phyloP scores from a whole-genome alignment of 176 grass and related monocot genomes.

The Tillandsia fasciculata region DNA sequence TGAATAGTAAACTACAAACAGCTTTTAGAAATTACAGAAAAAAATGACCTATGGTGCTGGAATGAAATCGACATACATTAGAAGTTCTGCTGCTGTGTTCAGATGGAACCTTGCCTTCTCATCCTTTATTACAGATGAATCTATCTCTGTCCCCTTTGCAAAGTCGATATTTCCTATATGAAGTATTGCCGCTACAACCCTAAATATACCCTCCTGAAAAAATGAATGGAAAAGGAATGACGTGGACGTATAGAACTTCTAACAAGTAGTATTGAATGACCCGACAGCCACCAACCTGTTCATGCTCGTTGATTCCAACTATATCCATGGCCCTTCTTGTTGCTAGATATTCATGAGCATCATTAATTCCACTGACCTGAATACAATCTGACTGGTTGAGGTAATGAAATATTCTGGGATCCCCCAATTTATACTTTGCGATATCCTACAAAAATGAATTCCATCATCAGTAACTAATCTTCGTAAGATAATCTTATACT shows the following conservation, averaged over 20 bases:
- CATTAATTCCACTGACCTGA: conserved; percentile 90
- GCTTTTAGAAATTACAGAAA: conserved; percentile 7
- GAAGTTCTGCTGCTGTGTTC: conserved; percentile 67
- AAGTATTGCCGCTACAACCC: conserved; percentile 93
- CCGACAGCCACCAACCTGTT: conserved; percentile 46
- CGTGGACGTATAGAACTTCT: background rate
- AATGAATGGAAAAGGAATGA: conserved; percentile 17
- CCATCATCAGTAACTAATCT: background rate
- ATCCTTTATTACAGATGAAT: conserved; percentile 92
- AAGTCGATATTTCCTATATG: conserved; percentile 97
- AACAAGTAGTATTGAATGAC: conserved; percentile 28
- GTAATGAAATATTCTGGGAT: conserved; percentile 77
- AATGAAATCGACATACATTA: conserved; percentile 50
- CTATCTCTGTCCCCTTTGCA: conserved; percentile 69
- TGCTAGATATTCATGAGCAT: conserved; percentile 93
- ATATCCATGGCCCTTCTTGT: conserved; percentile 99
- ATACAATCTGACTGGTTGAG: conserved; percentile 95
- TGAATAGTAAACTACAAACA: background rate
- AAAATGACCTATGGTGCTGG: background rate
- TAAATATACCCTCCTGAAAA: conserved; percentile 86
- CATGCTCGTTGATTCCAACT: conserved; percentile 95
- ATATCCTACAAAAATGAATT: conserved; percentile 39
- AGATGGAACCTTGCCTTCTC: conserved; percentile 93
- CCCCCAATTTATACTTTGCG: conserved; percentile 65
- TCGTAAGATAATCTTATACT: conserved; percentile 11